Percentiles rank a stretch among this genome's conserved stretches.
These are phyloP conservation scores for Chalciporus pseudorubinellus DNA, from an alignment of 768 basidiomycete species.

Conservation along the genomic window DNA sequence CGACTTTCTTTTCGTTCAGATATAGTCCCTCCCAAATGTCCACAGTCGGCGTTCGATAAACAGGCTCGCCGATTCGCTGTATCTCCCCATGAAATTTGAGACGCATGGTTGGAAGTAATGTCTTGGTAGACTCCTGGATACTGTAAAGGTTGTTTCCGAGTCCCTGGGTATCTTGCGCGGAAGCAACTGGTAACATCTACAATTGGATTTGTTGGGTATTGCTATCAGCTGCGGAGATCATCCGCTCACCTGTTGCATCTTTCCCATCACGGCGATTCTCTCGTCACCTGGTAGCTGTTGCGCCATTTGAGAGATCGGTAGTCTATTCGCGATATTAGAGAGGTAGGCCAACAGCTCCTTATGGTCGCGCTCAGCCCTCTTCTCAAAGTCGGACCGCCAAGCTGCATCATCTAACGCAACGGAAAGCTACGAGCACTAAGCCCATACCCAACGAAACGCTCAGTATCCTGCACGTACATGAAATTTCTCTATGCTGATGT, in stretches of 20 bases:
- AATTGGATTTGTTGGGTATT: too few species aligned
- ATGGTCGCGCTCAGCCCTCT: constrained; percentile 41
- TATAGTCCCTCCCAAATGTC: constrained; percentile 57
- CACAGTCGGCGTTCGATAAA: constrained; percentile 50
- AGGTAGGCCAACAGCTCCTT: constrained; percentile 43
- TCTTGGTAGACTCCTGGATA: constrained; percentile 42
- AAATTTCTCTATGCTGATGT: constrained; percentile 46
- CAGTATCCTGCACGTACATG: constrained; percentile 34
- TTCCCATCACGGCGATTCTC: constrained; percentile 41
- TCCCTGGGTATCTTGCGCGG: constrained; percentile 35
- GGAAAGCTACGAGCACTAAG: constrained; percentile 33
- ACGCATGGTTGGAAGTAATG: constrained; percentile 49
- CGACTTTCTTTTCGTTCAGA: constrained; percentile 52
- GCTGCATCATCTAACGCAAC: constrained; percentile 44
- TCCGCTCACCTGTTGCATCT: constrained; percentile 47
- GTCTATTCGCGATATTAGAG: constrained; percentile 42
- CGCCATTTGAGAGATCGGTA: constrained; percentile 34
- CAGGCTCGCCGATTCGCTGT: constrained; percentile 45
- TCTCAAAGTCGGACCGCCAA: constrained; percentile 47
- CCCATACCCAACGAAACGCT: constrained; percentile 4
- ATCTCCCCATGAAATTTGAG: constrained; percentile 51
- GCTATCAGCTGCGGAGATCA: background rate
- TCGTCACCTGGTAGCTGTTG: constrained; percentile 34
- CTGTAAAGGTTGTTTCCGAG: constrained; percentile 49
- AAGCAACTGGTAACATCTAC: background rate